These are phyloP conservation scores for Euphrasia arctica DNA, from an alignment of 305 asterid genomes.

Conservation along the genomic window DNA sequence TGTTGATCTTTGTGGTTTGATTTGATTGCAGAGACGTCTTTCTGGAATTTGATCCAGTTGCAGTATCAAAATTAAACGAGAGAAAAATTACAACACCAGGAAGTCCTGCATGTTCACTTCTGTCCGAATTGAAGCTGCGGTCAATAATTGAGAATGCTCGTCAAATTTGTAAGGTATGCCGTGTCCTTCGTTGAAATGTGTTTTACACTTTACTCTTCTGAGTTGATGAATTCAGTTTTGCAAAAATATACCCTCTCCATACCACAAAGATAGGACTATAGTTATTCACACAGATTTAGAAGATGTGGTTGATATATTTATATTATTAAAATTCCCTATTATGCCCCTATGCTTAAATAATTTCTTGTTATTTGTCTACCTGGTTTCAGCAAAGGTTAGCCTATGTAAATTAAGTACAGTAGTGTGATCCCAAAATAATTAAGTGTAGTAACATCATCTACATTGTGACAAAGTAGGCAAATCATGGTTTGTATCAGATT, in stretches of 20 bases:
- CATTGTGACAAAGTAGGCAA: slow-evolving; percentile 1
- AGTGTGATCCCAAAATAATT: too few species aligned
- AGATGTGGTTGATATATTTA: too few species aligned
- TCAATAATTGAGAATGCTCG: slow-evolving; percentile 78
- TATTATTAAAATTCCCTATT: too few species aligned
- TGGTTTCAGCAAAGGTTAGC: too few species aligned
- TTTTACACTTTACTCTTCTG: neutral
- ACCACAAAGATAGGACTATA: too few species aligned
- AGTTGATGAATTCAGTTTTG: neutral
- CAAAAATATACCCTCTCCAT: slow-evolving; percentile 1
- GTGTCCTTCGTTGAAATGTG: slow-evolving; percentile 1
- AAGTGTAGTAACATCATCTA: neutral
- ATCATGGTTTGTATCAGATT: slow-evolving; percentile 11
- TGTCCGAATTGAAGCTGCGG: slow-evolving; percentile 72
- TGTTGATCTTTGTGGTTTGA: slow-evolving; percentile 31
- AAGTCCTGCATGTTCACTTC: slow-evolving; percentile 64
- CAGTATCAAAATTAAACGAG: slow-evolving; percentile 70
- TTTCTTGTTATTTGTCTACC: too few species aligned
- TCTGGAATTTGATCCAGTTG: slow-evolving; percentile 64
- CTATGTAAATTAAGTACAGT: too few species aligned
- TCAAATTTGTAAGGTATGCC: slow-evolving; percentile 62
- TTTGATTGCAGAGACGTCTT: slow-evolving; percentile 66
- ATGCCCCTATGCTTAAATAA: too few species aligned
- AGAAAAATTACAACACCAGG: slow-evolving; percentile 63
- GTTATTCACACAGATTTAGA: too few species aligned